Conservation (phyloP, 768 basidiomycete genomes). For the Cyclocybe cylindracea region DNA sequence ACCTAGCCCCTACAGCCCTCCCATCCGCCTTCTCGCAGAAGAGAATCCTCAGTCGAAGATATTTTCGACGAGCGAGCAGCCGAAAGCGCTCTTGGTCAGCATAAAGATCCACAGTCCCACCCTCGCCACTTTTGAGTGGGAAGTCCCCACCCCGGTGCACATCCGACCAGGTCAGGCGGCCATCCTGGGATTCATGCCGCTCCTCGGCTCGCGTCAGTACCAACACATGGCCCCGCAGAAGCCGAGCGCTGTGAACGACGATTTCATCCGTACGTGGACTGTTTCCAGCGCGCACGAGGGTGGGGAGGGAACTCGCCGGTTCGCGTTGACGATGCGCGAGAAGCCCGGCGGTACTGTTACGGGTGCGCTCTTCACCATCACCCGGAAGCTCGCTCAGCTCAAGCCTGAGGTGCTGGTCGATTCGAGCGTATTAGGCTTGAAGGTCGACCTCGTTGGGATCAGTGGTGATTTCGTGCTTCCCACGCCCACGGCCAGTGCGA, state of each 20-base stretch:
- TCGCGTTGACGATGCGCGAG: slow-evolving; percentile 54
- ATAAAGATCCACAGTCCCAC: slow-evolving; percentile 45
- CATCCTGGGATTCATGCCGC: slow-evolving; percentile 52
- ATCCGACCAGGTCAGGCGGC: slow-evolving; percentile 52
- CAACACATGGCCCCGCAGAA: slow-evolving; percentile 51
- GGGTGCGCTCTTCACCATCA: slow-evolving; percentile 52
- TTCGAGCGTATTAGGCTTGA: slow-evolving; percentile 35
- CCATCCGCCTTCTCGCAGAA: slow-evolving; percentile 51
- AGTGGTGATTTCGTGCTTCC: slow-evolving; percentile 51
- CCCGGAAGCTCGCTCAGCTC: slow-evolving; percentile 37
- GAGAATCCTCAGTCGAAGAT: slow-evolving; percentile 33
- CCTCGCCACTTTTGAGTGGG: slow-evolving; percentile 59
- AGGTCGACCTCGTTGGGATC: slow-evolving; percentile 51
- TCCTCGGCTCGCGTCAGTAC: slow-evolving; percentile 48
- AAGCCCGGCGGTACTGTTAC: slow-evolving; percentile 58
- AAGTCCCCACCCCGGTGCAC: slow-evolving; percentile 29
- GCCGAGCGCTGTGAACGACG: slow-evolving; percentile 53
- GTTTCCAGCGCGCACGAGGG: slow-evolving; percentile 37
- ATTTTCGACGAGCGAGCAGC: slow-evolving; percentile 26
- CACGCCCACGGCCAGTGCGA: background rate
- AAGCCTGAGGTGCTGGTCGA: slow-evolving; percentile 45
- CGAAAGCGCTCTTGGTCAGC: slow-evolving; percentile 35
- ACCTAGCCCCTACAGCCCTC: slow-evolving; percentile 60
- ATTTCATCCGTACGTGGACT: slow-evolving; percentile 68
- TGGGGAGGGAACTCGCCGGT: slow-evolving; percentile 7